Evolutionary conservation across 2,329 filamentous ascomycete species (phyloP), one percentile per base, ranked within the genome.

Genomic region (Aspergillus terreus): DNA sequence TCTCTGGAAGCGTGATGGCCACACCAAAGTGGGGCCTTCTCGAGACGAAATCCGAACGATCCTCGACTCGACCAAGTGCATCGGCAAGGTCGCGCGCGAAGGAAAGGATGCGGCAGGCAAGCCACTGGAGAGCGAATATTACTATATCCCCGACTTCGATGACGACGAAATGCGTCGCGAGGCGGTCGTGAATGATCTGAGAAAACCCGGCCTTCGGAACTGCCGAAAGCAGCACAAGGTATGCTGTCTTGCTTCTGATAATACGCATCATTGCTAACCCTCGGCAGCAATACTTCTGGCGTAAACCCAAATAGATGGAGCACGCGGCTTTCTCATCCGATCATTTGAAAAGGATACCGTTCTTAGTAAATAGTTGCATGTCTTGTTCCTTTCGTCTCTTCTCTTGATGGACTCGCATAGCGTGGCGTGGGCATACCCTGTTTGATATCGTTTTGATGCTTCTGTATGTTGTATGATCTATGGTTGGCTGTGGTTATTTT

Each of bases 191-290:
- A 86, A 92, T 59, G 89, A 90, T 48, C 77, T 96, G 68, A 82
- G 90, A 50, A 96, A 95, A 73, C 92, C 92, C 41, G 94, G 90
- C 62, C 76, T 99, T 64, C 82, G 94, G 59, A 87, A 86, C 65
- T 96, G 94, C 67, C 83, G 94, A 65, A 97, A 96, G 76, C 90
- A 94, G 68, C 94, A 99, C 74, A 97, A 97, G 89, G 92, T 97
- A 81, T 67, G 77, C 46, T 43, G 30, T 7, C n/a, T 36, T 27
- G 47, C 32, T 30, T 25, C 41, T 47, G 15, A 19, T 17, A 30
- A 30, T 30, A 2, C 27, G 10, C 7, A 11, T 30, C 27, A 30
- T 32, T 14, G 51, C 63, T 71, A 54, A 70, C 57, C 9, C 43
- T 27, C 33, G 46, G 44, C 57, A 87, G 84, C 84, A 86, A 87